These are phyloP conservation scores for Pelomyxa schiedti DNA, from an alignment of 78 protist species.

Conservation along the genomic window DNA sequence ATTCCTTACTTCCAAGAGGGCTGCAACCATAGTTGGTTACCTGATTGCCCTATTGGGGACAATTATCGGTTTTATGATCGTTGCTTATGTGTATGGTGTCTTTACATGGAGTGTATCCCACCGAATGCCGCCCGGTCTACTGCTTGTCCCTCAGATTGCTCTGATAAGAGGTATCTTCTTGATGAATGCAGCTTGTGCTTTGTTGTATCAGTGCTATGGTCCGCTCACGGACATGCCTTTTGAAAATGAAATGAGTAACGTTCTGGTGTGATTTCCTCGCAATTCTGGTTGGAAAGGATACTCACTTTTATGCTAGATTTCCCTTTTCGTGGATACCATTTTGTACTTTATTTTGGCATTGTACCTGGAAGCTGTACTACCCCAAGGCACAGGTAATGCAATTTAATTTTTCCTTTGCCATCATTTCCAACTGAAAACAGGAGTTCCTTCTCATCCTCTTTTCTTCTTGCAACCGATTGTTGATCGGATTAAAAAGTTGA, in stretches of 20 bases:
- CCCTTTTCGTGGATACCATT: slow-evolving; percentile 34
- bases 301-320: too few relatives aligned
- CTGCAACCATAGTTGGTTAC: slow-evolving; percentile 40
- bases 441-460: slow-evolving; percentile 40
- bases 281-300: too few relatives aligned
- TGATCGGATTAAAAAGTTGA: neutral
- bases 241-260: neutral
- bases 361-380: slow-evolving; percentile 57
- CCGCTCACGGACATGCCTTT: neutral
- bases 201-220: neutral
- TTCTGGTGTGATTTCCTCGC: slow-evolving; percentile 26
- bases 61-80: slow-evolving; percentile 14
- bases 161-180: slow-evolving; percentile 30
- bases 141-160: slow-evolving; percentile 40
- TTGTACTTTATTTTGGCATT: slow-evolving; percentile 31
- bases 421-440: too few relatives aligned
- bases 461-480: slow-evolving; percentile 22
- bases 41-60: slow-evolving; percentile 41
- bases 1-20: slow-evolving; percentile 18
- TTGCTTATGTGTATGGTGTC: neutral
- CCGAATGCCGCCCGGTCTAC: neutral
- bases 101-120: neutral
- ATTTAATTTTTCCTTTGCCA: neutral
- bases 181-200: slow-evolving; percentile 27
- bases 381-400: slow-evolving; percentile 8